These are phyloP conservation scores for Suhomyces pyralidae DNA, from an alignment of 805 yeast species.

Conservation along the genomic window DNA sequence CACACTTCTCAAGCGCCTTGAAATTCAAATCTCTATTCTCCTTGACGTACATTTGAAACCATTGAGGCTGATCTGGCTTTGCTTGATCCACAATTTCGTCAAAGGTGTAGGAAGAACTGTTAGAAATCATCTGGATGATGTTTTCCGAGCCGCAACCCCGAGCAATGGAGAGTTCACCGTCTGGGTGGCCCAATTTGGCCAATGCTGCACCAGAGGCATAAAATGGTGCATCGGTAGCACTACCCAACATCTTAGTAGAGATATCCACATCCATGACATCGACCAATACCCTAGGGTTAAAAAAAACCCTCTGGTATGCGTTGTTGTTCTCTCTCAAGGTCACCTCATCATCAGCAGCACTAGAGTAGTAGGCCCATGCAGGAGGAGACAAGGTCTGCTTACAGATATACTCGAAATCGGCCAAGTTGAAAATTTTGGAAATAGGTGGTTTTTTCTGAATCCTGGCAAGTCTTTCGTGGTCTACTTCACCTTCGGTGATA, in stretches of 20 bases:
- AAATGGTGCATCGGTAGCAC: slow-evolving; percentile 68
- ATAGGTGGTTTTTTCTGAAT: slow-evolving; percentile 24
- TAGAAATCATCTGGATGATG: slow-evolving; percentile 86
- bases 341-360: slow-evolving; percentile 94
- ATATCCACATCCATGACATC: slow-evolving; percentile 73
- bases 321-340: slow-evolving; percentile 86
- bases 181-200: slow-evolving; percentile 89
- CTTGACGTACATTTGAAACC: slow-evolving; percentile 50
- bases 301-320: slow-evolving; percentile 84
- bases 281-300: slow-evolving; percentile 80
- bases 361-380: slow-evolving; percentile 92
- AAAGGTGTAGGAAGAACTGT: slow-evolving; percentile 82
- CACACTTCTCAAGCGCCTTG: slow-evolving; percentile 36
- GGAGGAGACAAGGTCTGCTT: slow-evolving; percentile 69
- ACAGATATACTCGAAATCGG: slow-evolving; percentile 65
- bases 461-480: slow-evolving; percentile 33
- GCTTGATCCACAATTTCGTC: slow-evolving; percentile 81
- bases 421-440: slow-evolving; percentile 43
- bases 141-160: slow-evolving; percentile 72
- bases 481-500: slow-evolving; percentile 29
- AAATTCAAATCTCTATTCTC: slow-evolving; percentile 30
- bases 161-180: slow-evolving; percentile 86
- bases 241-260: slow-evolving; percentile 73
- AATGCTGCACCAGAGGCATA: slow-evolving; percentile 90
- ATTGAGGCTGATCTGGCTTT: slow-evolving; percentile 45